Percentiles rank a stretch among this genome's conserved stretches.
These are phyloP conservation scores for Penicillium odoratum DNA, from an alignment of 495 filamentous ascomycete genomes.

Conservation along the genomic window DNA sequence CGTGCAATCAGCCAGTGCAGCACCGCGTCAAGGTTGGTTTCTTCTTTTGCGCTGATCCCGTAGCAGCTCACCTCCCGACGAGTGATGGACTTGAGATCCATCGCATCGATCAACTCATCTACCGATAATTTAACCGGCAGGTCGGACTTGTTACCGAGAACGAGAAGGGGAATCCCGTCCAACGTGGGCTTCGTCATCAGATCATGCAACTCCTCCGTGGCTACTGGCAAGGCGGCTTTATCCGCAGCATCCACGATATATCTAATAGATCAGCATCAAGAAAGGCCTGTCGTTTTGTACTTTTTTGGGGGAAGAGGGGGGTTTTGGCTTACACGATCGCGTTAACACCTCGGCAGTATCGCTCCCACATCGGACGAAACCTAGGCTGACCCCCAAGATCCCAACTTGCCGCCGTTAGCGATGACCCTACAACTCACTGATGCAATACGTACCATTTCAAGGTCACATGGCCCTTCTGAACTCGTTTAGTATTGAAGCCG, in stretches of 20 bases:
- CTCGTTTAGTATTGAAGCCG: constrained; percentile 98
- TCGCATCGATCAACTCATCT: constrained; percentile 89
- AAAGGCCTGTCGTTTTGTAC: neutral
- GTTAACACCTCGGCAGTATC: constrained; percentile 96
- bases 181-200: constrained; percentile 83
- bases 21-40: constrained; percentile 97
- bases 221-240: constrained; percentile 73
- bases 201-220: constrained; percentile 86
- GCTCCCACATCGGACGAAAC: constrained; percentile 98
- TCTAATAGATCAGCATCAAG: constrained; percentile 32
- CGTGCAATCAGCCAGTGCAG: constrained; percentile 94
- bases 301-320: neutral
- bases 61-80: constrained; percentile 98
- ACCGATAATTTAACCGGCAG: constrained; percentile 83
- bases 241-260: constrained; percentile 97
- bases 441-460: constrained; percentile 75
- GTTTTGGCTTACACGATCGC: constrained; percentile 75
- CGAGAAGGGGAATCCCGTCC: constrained; percentile 89
- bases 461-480: constrained; percentile 97
- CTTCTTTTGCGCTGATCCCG: constrained; percentile 96
- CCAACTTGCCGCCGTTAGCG: constrained; percentile 59
- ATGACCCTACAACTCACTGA: neutral
- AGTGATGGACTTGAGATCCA: constrained; percentile 86
- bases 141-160: constrained; percentile 97
- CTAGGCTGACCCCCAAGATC: constrained; percentile 96